These are phyloP conservation scores for Ustilago nuda DNA, from an alignment of 1,284 basidiomycete genomes.

Conservation along the genomic window DNA sequence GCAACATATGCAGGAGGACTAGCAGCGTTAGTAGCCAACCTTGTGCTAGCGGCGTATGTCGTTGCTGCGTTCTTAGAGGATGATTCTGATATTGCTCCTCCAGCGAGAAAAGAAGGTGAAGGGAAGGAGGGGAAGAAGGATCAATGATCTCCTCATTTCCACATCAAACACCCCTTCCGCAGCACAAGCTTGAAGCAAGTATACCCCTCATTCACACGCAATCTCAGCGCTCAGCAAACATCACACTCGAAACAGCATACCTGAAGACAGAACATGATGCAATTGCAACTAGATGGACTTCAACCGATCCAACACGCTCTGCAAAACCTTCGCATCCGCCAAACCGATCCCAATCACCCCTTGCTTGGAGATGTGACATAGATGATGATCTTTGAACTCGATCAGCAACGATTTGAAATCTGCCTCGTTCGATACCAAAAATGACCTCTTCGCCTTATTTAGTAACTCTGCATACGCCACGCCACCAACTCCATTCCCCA, in stretches of 20 bases:
- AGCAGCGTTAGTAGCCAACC: slow-evolving; percentile 65
- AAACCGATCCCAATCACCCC: slow-evolving; percentile 35
- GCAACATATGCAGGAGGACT: slow-evolving; percentile 66
- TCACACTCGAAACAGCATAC: background rate
- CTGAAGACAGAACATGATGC: background rate
- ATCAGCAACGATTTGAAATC: slow-evolving; percentile 52
- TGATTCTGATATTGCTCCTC: slow-evolving; percentile 19
- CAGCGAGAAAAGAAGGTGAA: background rate
- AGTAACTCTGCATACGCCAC: slow-evolving; percentile 45
- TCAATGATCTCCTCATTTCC: slow-evolving; percentile 9
- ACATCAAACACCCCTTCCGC: background rate
- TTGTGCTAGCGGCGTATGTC: slow-evolving; percentile 65
- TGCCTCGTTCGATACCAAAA: slow-evolving; percentile 50
- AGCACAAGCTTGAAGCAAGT: background rate
- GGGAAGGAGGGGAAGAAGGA: slow-evolving; percentile 22
- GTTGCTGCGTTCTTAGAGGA: slow-evolving; percentile 66
- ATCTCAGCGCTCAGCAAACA: background rate
- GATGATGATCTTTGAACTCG: slow-evolving; percentile 58
- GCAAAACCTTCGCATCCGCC: slow-evolving; percentile 18
- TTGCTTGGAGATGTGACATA: slow-evolving; percentile 36
- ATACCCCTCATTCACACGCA: slow-evolving; percentile 14
- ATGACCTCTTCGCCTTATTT: slow-evolving; percentile 45
- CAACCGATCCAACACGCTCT: slow-evolving; percentile 29
- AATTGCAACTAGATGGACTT: slow-evolving; percentile 28
- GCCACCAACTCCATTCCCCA: slow-evolving; percentile 1